phyloP scores from a whole-genome alignment of 495 filamentous ascomycete genomes.

The Neurospora sublineolata region DNA sequence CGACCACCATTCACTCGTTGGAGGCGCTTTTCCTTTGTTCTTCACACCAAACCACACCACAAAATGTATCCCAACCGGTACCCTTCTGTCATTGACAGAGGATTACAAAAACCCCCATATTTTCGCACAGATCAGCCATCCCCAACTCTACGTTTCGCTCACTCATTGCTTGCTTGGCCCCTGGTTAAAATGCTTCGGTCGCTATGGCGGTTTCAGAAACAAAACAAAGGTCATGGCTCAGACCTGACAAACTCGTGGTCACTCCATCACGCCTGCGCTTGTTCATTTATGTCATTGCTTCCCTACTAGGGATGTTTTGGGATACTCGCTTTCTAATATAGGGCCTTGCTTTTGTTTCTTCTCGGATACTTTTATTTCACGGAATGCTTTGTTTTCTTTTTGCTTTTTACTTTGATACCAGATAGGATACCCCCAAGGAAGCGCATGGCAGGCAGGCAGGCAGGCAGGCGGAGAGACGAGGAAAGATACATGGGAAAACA shows the following conservation, averaged over 20 bases:
- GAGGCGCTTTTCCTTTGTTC: background rate
- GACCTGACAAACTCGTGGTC: background rate
- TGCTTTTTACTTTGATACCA: background rate
- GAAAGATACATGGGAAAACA: background rate
- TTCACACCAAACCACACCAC: background rate
- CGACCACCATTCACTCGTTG: background rate
- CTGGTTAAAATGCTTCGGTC: background rate
- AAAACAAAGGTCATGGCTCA: background rate
- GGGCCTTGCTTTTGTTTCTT: background rate
- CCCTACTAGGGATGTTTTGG: background rate
- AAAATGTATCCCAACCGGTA: background rate
- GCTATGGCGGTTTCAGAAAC: background rate
- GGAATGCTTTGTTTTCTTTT: background rate
- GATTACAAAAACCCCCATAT: background rate
- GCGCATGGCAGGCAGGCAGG: background rate
- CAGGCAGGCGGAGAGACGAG: background rate
- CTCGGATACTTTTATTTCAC: background rate
- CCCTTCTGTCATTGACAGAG: background rate
- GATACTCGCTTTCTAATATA: background rate
- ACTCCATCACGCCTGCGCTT: background rate
- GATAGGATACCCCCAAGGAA: background rate
- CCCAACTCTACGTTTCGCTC: background rate
- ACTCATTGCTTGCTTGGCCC: background rate
- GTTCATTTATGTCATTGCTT: background rate
- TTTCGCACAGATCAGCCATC: background rate